These are phyloP conservation scores for Nematocida parisii DNA, from an alignment of 371 early-diverging fungal species.

Conservation along the genomic window DNA sequence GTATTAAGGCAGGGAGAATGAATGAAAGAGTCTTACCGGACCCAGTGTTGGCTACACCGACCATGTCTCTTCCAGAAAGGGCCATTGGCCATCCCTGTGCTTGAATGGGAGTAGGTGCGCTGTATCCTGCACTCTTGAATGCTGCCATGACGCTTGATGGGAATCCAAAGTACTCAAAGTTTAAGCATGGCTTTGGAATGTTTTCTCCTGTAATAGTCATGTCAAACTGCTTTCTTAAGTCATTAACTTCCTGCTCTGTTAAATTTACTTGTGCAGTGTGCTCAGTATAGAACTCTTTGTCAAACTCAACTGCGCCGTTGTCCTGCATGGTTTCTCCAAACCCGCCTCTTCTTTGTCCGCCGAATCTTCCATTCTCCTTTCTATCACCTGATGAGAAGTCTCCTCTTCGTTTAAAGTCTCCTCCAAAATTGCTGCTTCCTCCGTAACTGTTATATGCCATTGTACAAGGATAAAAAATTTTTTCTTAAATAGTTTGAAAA, in stretches of 20 bases:
- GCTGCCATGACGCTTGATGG: constrained; percentile 79
- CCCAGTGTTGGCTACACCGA: constrained; percentile 96
- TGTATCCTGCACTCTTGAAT: constrained; percentile 78
- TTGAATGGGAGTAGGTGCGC: constrained; percentile 89
- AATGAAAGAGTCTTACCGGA: constrained; percentile 96
- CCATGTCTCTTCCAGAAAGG: constrained; percentile 89
- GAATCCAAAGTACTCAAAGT: constrained; percentile 76
- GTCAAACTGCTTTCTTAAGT: constrained; percentile 71
- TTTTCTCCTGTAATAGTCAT: constrained; percentile 72
- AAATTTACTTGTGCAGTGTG: constrained; percentile 68
- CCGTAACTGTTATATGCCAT: constrained; percentile 53
- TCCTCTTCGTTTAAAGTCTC: constrained; percentile 40
- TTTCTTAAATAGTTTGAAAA: constrained; percentile 9
- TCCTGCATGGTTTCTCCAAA: constrained; percentile 57
- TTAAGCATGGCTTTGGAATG: constrained; percentile 74
- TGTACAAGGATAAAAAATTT: constrained; percentile 21
- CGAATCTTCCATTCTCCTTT: constrained; percentile 52
- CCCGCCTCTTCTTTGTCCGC: constrained; percentile 5
- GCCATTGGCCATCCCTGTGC: constrained; percentile 99
- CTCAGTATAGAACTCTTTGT: constrained; percentile 73
- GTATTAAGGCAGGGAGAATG: constrained; percentile 89
- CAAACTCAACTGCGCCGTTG: constrained; percentile 73
- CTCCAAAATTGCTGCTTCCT: constrained; percentile 37
- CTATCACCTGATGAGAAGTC: constrained; percentile 50
- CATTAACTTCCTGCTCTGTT: constrained; percentile 70